Percentiles rank a stretch among this genome's conserved stretches.
These are phyloP conservation scores for Trichoderma sp. DNA, from an alignment of 2,329 filamentous ascomycete genomes.

Conservation along the genomic window DNA sequence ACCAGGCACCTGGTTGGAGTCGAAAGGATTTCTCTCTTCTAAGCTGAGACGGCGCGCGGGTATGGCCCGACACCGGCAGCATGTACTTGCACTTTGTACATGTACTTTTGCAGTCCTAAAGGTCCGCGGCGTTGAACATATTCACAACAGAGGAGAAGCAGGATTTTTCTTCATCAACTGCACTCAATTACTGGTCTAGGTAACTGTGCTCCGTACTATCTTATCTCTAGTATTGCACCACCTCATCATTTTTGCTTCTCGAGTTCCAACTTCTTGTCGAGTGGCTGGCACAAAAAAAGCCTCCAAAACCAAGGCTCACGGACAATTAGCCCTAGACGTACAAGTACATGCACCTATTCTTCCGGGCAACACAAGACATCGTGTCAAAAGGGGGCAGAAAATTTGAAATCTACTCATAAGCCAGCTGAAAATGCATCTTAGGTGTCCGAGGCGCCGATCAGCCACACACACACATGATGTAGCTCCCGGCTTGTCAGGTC, in stretches of 20 bases:
- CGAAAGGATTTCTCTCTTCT: neutral
- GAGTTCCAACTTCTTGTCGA: neutral
- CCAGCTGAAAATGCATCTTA: constrained; percentile 6
- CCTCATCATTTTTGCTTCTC: neutral
- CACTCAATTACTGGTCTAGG: neutral
- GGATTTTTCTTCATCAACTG: neutral
- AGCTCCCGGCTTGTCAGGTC: constrained; percentile 8
- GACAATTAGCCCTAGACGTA: neutral
- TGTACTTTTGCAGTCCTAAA: neutral
- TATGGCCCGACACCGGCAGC: neutral
- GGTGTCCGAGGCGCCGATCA: constrained; percentile 11
- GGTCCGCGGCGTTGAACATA: neutral
- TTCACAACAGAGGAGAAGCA: neutral
- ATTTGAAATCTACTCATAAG: neutral
- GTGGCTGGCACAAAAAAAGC: neutral
- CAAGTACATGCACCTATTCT: neutral
- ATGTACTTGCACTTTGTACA: neutral
- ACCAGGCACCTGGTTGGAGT: neutral
- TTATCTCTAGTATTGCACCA: neutral
- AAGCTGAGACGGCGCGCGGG: constrained; percentile 13
- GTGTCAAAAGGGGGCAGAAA: neutral
- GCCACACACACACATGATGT: constrained; percentile 1
- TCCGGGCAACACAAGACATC: neutral
- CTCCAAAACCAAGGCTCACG: neutral
- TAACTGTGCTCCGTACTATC: neutral